Base-by-base conservation (phyloP, 1,139 yeast species). In the Blastobotrys petasosporus region DNA sequence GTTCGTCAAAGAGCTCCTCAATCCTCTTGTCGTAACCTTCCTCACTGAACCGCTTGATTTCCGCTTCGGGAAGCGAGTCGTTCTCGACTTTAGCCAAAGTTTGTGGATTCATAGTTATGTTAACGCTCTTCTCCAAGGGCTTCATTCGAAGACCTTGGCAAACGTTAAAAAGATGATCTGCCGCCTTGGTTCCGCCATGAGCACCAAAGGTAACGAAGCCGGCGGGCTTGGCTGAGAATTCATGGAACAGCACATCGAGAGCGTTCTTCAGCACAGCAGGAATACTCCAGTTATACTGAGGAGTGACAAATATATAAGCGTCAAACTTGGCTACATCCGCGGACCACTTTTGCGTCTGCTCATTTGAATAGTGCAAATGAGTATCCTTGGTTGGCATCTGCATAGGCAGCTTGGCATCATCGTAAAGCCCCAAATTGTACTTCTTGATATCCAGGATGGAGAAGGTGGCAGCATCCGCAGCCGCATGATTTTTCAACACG, bases 231-330 rank as follows among this genome's bases (percentile, higher is more conserved):
- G 53, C 56, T 10, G 20, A 38, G 67, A 66, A 66, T 48, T 66
- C 69, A 23, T 52, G 39, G 40, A 41, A 64, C 32, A 66, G 48
- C 39, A 57, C 58, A 47, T 66, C 70, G 13, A 66, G 39, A 7
- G 66, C 66, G 44, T 63, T 65, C 49, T 66, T 65, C 37, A 65
- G 51, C n/a, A 52, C 54, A 2, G 67, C 67, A 12, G 69, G 67
- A 42, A 54, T 54, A 11, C 66, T 59, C 53, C 63, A 54, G 45
- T 66, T 66, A 52, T 65, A 66, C 48, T 64, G 62, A 6, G 69
- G 68, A n/a, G 61, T 44, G 4, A 66, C 60, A 39, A 65, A 57
- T n/a, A 65, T 54, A 48, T 55, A 56, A 4, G 52, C 66, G 37
- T 55, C 56, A 35, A 41, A 55, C 13, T 45, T 33, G 8, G 42